These are phyloP conservation scores for Arctium minus DNA, from an alignment of 129 eudicot genomes.

Conservation along the genomic window DNA sequence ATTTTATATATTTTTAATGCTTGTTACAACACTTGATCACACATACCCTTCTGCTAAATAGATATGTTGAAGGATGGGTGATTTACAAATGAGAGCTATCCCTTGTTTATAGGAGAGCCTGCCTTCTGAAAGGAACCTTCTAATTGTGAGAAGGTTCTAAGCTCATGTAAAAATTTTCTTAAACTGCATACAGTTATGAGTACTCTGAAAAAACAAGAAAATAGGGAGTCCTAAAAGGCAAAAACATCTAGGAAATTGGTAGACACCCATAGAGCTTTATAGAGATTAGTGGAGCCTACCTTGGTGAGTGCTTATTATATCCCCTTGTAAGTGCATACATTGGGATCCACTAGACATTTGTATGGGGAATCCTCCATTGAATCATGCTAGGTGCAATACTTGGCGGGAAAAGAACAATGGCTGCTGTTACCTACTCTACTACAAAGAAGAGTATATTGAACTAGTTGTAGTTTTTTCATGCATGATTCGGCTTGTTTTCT, in stretches of 20 bases:
- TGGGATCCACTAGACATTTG: not conserved
- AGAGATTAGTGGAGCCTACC: not conserved
- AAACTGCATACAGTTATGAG: not conserved
- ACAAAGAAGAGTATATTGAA: not conserved
- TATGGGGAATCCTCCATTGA: not conserved
- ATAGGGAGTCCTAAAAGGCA: too few relatives aligned
- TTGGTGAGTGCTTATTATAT: not conserved
- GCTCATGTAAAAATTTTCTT: not conserved
- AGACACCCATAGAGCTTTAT: not conserved
- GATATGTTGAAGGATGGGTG: not conserved
- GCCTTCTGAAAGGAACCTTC: not conserved
- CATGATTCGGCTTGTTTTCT: not conserved
- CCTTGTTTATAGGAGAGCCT: not conserved
- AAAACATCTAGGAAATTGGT: too few relatives aligned
- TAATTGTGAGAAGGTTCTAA: not conserved
- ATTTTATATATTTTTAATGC: not conserved
- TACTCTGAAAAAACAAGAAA: not conserved
- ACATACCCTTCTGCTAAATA: not conserved
- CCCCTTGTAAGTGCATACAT: not conserved
- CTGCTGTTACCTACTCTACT: not conserved
- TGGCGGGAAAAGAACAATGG: not conserved
- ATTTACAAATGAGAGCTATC: not conserved
- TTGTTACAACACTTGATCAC: not conserved
- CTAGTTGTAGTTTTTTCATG: not conserved
- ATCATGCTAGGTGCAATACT: not conserved